These are phyloP conservation scores for Penicillium carneum DNA, from an alignment of 2,329 filamentous ascomycete genomes.

Conservation along the genomic window DNA sequence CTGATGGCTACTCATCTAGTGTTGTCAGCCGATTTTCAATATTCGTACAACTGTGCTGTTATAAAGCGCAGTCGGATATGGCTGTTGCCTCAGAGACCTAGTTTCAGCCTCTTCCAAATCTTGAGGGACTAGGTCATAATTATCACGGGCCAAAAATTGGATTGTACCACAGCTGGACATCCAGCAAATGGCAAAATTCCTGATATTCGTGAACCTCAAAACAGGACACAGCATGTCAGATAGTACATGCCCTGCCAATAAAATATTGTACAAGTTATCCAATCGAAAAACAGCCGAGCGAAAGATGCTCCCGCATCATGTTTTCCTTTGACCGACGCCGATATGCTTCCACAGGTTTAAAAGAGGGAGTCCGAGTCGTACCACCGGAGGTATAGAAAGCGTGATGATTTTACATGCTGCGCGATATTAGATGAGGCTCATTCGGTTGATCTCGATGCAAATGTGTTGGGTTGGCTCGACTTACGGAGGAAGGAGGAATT, in stretches of 20 bases:
- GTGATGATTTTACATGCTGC: conserved; percentile 27
- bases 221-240: conserved; percentile 15
- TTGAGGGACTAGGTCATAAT: neutral
- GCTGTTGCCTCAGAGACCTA: neutral
- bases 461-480: conserved; percentile 40
- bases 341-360: conserved; percentile 28
- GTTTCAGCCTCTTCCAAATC: neutral
- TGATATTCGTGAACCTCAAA: conserved; percentile 35
- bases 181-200: conserved; percentile 29
- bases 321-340: conserved; percentile 30
- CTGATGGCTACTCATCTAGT: too few relatives aligned
- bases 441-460: neutral
- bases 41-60: neutral
- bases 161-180: conserved; percentile 17
- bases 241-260: conserved; percentile 22
- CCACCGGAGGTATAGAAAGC: conserved; percentile 18
- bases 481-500: conserved; percentile 70
- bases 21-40: neutral
- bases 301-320: conserved; percentile 23
- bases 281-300: conserved; percentile 24
- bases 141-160: neutral
- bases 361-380: conserved; percentile 24
- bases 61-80: neutral
- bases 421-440: conserved; percentile 14
- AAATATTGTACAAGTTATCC: conserved; percentile 37